Percentiles rank a stretch among this genome's conserved stretches.
Conservation (phyloP, 768 basidiomycete genomes). For the Mycena venus region DNA sequence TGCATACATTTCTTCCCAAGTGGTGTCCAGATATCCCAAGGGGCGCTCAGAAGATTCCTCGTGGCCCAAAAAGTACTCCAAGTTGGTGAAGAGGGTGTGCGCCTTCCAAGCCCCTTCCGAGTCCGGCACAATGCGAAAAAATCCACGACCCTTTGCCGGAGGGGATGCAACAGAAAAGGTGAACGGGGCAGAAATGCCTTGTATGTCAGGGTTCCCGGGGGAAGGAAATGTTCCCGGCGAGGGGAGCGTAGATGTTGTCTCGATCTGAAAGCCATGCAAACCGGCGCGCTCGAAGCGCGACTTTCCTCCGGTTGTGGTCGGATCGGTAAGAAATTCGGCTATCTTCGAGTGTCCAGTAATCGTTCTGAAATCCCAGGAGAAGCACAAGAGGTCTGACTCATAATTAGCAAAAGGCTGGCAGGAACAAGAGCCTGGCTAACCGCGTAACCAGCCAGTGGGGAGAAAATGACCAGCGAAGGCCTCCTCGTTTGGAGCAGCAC, state of each 20-base stretch:
- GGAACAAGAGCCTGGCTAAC: neutral
- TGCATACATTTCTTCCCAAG: slow-evolving; percentile 33
- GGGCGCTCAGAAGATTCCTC: slow-evolving; percentile 29
- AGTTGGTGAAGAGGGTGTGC: slow-evolving; percentile 27
- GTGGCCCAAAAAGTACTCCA: slow-evolving; percentile 36
- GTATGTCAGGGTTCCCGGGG: neutral
- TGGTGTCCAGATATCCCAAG: slow-evolving; percentile 20
- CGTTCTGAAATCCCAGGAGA: slow-evolving; percentile 31
- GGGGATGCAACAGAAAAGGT: slow-evolving; percentile 46
- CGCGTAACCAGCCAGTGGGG: slow-evolving; percentile 24
- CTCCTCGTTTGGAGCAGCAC: neutral
- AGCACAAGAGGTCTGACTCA: slow-evolving; percentile 24
- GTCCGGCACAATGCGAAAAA: slow-evolving; percentile 28
- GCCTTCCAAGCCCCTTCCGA: slow-evolving; percentile 35
- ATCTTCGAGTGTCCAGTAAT: slow-evolving; percentile 7
- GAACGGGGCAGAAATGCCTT: slow-evolving; percentile 30
- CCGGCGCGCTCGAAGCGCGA: slow-evolving; percentile 11
- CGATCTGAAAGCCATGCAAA: slow-evolving; percentile 4
- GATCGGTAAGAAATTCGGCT: neutral
- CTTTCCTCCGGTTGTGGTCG: neutral
- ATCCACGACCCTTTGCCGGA: slow-evolving; percentile 32
- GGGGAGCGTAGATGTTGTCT: neutral
- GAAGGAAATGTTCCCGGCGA: slow-evolving; percentile 15
- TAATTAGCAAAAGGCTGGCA: neutral
- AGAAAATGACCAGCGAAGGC: slow-evolving; percentile 21